Evolutionary conservation across 352 stramenopile genomes (phyloP), one percentile per base, ranked within the genome.

Genomic region (Phytophthora foliorum): DNA sequence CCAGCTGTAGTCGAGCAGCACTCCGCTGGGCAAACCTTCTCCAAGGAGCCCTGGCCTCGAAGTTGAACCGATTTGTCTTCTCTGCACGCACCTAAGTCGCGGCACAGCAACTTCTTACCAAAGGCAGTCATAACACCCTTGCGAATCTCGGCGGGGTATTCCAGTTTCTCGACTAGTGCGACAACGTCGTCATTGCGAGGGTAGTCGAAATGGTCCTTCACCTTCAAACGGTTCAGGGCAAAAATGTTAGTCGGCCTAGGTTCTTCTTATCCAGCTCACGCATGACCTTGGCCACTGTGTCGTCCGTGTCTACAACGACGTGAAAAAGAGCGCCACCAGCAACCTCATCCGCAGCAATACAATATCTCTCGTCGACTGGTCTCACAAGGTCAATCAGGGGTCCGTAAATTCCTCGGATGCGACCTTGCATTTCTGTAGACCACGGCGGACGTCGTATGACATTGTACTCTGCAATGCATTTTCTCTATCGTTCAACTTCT

Each of bases 261-360:
- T 97, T 98, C 49, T 98, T 91, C 58, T 90, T 84, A 69, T 99
- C 97, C 25, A 99, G 80, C 24, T 98, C 88, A 51, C 87, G 83
- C 92, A 99, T 98, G 48, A 99, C 90, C 31, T 82, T 68, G 13
- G 97, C 88, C 3, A 97, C 98, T 16, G 97, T 99, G 48, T 97
- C 95, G 69, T 99, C 98, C 3, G 92, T 98, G 77, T 99, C 97
- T 21, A 99, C 98, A 51, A 99, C 97, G 16, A 99, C 96, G 72
- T 99, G 97, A 77, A 99, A 99, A 22, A 99, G 88, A 42, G 90
- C 86, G 32, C 96, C 97, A 9, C 98, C 95, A 5, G 97, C 97
- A 38, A 98, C 97, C 57, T 99, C 95, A 72, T 99, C 98, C 1
- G 98, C 84, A 27, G 96, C 97, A 14, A 92, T 98, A 57, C 92